These are phyloP conservation scores for Sporopachydermia lactativora DNA, from an alignment of 805 yeast genomes.

Conservation along the genomic window DNA sequence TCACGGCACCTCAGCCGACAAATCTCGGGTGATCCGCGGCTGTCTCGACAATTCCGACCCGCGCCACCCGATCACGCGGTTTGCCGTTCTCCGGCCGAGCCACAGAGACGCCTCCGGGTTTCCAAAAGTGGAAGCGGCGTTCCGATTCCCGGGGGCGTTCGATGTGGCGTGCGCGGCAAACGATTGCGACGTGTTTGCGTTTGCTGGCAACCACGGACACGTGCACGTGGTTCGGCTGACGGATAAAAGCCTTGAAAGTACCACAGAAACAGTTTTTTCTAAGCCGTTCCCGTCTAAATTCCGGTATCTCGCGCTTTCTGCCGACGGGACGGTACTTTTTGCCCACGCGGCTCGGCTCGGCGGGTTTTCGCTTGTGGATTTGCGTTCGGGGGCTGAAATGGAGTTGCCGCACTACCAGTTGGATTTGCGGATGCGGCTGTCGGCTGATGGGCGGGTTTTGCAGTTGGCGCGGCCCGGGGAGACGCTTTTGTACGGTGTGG, in stretches of 20 bases:
- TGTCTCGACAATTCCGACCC: no score
- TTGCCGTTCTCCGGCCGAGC: no score
- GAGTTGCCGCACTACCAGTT: slow-evolving; percentile 14
- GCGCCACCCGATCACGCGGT: no score
- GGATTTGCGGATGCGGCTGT: slow-evolving; percentile 9
- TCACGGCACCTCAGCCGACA: not conserved
- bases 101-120: no score
- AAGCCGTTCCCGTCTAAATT: slow-evolving; percentile 12
- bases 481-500: slow-evolving; percentile 10
- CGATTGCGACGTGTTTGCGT: not conserved
- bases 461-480: slow-evolving; percentile 10
- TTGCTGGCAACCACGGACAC: not conserved
- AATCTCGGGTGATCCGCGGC: not conserved
- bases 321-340: slow-evolving; percentile 9
- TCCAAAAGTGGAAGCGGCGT: not conserved
- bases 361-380: slow-evolving; percentile 10
- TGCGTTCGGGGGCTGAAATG: slow-evolving; percentile 7
- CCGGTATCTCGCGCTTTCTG: slow-evolving; percentile 9
- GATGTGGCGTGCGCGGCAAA: not conserved
- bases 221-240: not conserved
- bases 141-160: not conserved
- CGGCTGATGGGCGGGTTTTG: slow-evolving; percentile 8
- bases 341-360: slow-evolving; percentile 11
- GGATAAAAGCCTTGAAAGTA: not conserved
- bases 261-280: slow-evolving; percentile 3